phyloP scores from a whole-genome alignment of 495 filamentous ascomycete species.

The Lasiosphaeria hispida region DNA sequence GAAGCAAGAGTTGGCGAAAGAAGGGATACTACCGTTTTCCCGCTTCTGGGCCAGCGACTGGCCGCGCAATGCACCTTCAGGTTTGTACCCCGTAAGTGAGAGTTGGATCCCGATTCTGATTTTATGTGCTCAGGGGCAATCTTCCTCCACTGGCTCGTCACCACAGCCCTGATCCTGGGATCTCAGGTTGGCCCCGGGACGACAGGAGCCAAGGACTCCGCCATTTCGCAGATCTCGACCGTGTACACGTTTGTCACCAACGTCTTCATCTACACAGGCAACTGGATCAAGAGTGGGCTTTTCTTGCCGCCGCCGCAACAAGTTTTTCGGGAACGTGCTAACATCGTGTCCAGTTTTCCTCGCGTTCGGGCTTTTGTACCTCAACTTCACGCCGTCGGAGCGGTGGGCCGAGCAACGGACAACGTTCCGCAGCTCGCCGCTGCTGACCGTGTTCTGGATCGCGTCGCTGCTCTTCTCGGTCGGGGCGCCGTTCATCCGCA shows the following conservation, averaged over 20 bases:
- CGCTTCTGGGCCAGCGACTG: constrained; percentile 60
- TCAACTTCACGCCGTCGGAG: constrained; percentile 40
- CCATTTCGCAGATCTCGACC: constrained; percentile 13
- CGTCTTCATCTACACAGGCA: constrained; percentile 36
- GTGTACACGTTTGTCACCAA: constrained; percentile 30
- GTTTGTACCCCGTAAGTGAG: background rate
- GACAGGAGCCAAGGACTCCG: background rate
- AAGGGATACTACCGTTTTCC: constrained; percentile 56
- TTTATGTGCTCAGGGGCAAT: constrained; percentile 42
- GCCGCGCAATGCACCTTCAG: constrained; percentile 55
- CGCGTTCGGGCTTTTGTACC: constrained; percentile 43
- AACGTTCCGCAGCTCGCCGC: constrained; percentile 39
- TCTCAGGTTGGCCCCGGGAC: constrained; percentile 7
- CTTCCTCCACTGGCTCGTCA: constrained; percentile 62
- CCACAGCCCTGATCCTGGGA: constrained; percentile 56
- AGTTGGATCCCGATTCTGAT: background rate
- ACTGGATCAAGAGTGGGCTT: constrained; percentile 36
- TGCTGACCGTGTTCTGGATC: constrained; percentile 46
- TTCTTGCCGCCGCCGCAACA: background rate
- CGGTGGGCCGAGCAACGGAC: constrained; percentile 35
- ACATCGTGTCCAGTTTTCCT: constrained; percentile 50
- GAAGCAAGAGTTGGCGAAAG: constrained; percentile 58
- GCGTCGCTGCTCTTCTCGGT: constrained; percentile 42
- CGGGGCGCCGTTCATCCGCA: constrained; percentile 43
- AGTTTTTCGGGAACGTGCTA: background rate